A percentile compares a stretch with the other conserved stretches of the same genome.
Evolutionary conservation across 225 moss, liverwort and hornwort genomes (phyloP).

Genomic region (Neckera pumila): DNA sequence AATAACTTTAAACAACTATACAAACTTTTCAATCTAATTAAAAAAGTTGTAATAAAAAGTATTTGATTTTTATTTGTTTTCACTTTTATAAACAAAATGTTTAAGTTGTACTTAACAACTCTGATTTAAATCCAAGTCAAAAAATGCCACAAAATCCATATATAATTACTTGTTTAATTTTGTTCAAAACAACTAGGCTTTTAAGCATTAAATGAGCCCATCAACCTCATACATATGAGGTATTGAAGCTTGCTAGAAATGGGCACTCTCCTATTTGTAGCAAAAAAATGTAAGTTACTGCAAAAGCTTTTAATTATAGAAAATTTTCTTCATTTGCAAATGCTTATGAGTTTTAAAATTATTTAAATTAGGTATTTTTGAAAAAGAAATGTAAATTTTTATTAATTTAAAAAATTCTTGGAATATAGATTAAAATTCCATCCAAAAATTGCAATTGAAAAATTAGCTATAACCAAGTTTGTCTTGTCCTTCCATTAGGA

Average conservation of each 20-base stretch:
- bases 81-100: too few relatives aligned
- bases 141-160: background rate
- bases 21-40: too few relatives aligned
- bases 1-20: background rate
- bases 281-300: background rate
- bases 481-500: background rate
- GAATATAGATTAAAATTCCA: too few relatives aligned
- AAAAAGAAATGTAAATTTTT: too few relatives aligned
- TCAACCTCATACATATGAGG: fast-evolving
- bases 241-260: background rate
- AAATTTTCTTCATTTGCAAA: background rate
- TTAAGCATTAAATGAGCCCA: background rate
- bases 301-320: background rate
- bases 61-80: background rate
- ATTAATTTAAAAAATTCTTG: too few relatives aligned
- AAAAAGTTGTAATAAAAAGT: background rate
- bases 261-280: background rate
- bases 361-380: background rate
- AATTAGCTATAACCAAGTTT: background rate
- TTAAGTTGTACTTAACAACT: too few relatives aligned
- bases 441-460: background rate
- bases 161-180: background rate
- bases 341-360: background rate
- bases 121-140: fast-evolving
- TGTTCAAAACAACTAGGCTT: background rate